phyloP scores from a whole-genome alignment of 2,329 filamentous ascomycete species.

The Parasarocladium wereldwijsianum region DNA sequence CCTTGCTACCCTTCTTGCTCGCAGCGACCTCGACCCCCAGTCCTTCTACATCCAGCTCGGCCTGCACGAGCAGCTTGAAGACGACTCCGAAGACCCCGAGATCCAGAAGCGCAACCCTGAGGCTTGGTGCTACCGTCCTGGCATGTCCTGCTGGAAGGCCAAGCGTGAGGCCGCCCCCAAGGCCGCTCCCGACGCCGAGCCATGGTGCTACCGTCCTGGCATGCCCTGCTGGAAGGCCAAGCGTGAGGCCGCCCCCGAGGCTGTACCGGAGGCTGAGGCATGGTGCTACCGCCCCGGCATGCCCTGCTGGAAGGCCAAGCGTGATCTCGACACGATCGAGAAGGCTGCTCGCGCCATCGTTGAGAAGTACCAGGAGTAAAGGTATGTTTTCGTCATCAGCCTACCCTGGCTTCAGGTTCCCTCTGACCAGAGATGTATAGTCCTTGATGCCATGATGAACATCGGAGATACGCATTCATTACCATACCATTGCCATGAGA shows the following conservation, averaged over 20 bases:
- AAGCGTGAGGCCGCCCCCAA: constrained; percentile 15
- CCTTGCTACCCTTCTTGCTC: constrained; percentile 21
- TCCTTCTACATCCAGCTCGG: constrained; percentile 18
- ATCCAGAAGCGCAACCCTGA: constrained; percentile 5
- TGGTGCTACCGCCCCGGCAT: constrained; percentile 16
- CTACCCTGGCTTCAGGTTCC: too few species aligned
- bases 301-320: constrained; percentile 24
- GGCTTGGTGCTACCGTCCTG: constrained; percentile 14
- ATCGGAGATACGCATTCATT: too few species aligned
- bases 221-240: constrained; percentile 23
- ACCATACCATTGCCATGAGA: too few species aligned
- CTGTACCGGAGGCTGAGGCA: constrained; percentile 9
- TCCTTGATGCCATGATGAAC: too few species aligned
- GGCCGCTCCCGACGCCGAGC: constrained; percentile 11
- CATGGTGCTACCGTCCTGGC: constrained; percentile 20
- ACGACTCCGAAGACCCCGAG: constrained; percentile 10
- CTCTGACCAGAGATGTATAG: too few species aligned
- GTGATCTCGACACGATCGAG: constrained; percentile 12
- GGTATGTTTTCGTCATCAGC: too few species aligned
- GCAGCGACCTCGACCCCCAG: constrained; percentile 13
- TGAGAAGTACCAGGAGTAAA: too few species aligned
- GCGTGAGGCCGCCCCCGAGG: constrained; percentile 6
- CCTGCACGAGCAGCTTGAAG: constrained; percentile 13
- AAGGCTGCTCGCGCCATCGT: constrained; percentile 14
- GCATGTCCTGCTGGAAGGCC: constrained; percentile 23